Percentiles rank a stretch among this genome's conserved stretches.
phyloP scores from a whole-genome alignment of 202 grass and related monocot species.

The Eragrostis tef region DNA sequence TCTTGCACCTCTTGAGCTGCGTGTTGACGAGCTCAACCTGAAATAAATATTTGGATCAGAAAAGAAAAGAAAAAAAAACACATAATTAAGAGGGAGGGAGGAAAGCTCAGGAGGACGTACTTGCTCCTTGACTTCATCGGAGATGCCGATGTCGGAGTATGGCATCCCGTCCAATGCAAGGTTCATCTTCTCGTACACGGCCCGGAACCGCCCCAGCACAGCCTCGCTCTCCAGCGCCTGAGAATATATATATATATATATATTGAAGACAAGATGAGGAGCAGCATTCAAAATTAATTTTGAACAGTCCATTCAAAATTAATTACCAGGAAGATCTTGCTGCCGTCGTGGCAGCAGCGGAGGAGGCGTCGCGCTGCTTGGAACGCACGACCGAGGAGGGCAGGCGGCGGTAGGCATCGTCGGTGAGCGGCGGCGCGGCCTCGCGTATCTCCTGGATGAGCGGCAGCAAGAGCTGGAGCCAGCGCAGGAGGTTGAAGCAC shows the following conservation, averaged over 20 bases:
- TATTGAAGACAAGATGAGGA: not conserved
- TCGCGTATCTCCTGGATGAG: conserved; percentile 68
- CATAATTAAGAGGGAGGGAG: too few species aligned
- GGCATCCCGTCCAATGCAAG: conserved; percentile 67
- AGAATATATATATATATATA: too few species aligned
- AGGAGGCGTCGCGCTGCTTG: conserved; percentile 59
- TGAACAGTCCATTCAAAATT: not conserved
- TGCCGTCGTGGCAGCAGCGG: conserved; percentile 67
- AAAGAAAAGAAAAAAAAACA: too few species aligned
- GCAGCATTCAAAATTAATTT: not conserved
- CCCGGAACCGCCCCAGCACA: conserved; percentile 48
- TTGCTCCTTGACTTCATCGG: conserved; percentile 78
- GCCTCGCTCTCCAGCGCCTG: conserved; percentile 67
- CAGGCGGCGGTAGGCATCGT: conserved; percentile 51
- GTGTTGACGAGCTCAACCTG: conserved; percentile 64
- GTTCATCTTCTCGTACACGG: conserved; percentile 64
- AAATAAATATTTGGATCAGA: not conserved
- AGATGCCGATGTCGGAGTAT: conserved; percentile 54
- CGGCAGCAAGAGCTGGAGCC: conserved; percentile 66
- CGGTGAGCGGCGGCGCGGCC: conserved; percentile 42
- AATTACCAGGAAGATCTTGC: conserved; percentile 77
- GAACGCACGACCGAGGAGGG: conserved; percentile 52
- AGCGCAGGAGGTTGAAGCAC: conserved; percentile 60
- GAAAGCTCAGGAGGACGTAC: conserved; percentile 48
- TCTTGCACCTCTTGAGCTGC: conserved; percentile 67